phyloP scores from a whole-genome alignment of 768 basidiomycete species.

The Astraeus odoratus region DNA sequence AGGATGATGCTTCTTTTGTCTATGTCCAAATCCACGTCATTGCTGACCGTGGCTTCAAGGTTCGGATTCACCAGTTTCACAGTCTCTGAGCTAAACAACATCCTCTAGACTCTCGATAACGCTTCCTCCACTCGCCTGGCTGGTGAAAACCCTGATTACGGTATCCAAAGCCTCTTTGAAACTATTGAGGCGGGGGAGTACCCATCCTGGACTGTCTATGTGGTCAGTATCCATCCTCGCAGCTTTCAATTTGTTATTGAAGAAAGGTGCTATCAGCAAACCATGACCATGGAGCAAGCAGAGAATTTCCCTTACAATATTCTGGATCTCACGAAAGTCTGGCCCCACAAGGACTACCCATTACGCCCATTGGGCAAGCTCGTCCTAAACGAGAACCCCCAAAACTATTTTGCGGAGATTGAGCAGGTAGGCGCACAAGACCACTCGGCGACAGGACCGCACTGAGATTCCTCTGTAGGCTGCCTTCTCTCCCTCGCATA shows the following conservation, averaged over 20 bases:
- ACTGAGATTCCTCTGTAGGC: constrained; percentile 29
- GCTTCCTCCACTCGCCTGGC: constrained; percentile 59
- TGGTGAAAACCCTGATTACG: constrained; percentile 81
- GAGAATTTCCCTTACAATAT: constrained; percentile 88
- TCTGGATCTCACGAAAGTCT: constrained; percentile 86
- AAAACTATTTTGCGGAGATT: constrained; percentile 92
- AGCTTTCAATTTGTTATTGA: constrained; percentile 3
- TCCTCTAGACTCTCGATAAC: constrained; percentile 57
- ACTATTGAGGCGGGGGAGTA: constrained; percentile 74
- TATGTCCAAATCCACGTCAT: constrained; percentile 86
- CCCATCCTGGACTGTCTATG: constrained; percentile 86
- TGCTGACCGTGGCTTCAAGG: constrained; percentile 78
- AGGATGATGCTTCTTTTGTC: constrained; percentile 74
- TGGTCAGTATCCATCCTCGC: constrained; percentile 40
- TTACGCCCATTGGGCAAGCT: constrained; percentile 83
- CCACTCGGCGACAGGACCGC: constrained; percentile 14
- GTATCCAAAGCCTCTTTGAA: constrained; percentile 69
- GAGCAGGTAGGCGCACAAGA: constrained; percentile 66
- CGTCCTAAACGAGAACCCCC: constrained; percentile 67
- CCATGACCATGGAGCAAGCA: constrained; percentile 88
- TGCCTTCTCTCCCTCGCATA: constrained; percentile 87
- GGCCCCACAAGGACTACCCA: constrained; percentile 86
- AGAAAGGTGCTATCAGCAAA: constrained; percentile 51
- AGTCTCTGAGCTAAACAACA: constrained; percentile 2
- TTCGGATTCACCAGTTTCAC: constrained; percentile 13